Conservation (phyloP, 306 rosid species). For the Rosa persica region DNA sequence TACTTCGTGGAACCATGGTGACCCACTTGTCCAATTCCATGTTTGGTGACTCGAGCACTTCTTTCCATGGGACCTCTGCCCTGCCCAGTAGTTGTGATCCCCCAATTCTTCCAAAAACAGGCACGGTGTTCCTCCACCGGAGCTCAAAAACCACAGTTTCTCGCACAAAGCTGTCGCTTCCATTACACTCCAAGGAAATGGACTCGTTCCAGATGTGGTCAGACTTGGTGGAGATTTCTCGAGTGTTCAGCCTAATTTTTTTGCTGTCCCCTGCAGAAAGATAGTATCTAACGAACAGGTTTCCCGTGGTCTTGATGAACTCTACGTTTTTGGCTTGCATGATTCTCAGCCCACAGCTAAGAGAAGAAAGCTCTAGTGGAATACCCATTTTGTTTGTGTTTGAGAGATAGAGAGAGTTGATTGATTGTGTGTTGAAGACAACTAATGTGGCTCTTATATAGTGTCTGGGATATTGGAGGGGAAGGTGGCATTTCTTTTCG, state of each 20-base stretch:
- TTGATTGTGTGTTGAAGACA: slow-evolving; percentile 4
- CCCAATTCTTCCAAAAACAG: slow-evolving; percentile 34
- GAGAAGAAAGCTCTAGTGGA: slow-evolving; percentile 33
- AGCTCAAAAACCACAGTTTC: slow-evolving; percentile 68
- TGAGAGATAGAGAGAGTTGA: not conserved
- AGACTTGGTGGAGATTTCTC: slow-evolving; percentile 38
- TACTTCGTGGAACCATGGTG: slow-evolving; percentile 33
- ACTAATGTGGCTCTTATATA: slow-evolving; percentile 14
- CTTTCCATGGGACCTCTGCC: slow-evolving; percentile 68
- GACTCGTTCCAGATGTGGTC: slow-evolving; percentile 64
- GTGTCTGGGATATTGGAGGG: slow-evolving; percentile 1
- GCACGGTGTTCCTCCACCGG: slow-evolving; percentile 45
- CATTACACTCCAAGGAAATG: slow-evolving; percentile 63
- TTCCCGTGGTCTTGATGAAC: slow-evolving; percentile 34
- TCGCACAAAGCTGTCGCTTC: slow-evolving; percentile 42
- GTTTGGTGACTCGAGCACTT: slow-evolving; percentile 56
- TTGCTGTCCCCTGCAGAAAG: slow-evolving; percentile 49
- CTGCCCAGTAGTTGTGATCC: slow-evolving; percentile 65
- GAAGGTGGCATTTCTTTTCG: slow-evolving; percentile 23
- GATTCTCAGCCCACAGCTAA: slow-evolving; percentile 55
- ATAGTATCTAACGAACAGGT: slow-evolving; percentile 53
- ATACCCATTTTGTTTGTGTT: slow-evolving; percentile 31
- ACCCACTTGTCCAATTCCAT: slow-evolving; percentile 69
- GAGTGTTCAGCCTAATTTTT: slow-evolving; percentile 46
- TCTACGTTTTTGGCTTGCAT: slow-evolving; percentile 49